Conservation (phyloP, 2,329 filamentous ascomycete genomes). For the Cladosporium colombiae region DNA sequence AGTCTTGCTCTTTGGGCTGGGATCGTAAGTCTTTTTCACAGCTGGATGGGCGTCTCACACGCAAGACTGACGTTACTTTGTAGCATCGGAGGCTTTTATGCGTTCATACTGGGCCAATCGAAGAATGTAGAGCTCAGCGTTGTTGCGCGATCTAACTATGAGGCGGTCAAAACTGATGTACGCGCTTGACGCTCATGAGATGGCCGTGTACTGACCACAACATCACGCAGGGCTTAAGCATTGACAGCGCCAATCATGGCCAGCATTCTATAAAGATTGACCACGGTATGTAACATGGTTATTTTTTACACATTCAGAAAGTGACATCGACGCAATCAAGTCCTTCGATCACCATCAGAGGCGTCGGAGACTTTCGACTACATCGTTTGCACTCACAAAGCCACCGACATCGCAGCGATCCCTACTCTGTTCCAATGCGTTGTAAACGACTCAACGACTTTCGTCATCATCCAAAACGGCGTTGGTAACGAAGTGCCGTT, state of each 20-base stretch:
- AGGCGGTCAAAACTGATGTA: conserved; percentile 44
- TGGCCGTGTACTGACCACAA: background rate
- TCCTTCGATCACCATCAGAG: conserved; percentile 42
- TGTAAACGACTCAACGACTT: conserved; percentile 48
- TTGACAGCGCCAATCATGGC: conserved; percentile 46
- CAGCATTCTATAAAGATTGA: conserved; percentile 37
- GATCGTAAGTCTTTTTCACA: conserved; percentile 45
- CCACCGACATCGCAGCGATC: conserved; percentile 39
- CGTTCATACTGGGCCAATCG: conserved; percentile 52
- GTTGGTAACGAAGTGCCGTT: conserved; percentile 62
- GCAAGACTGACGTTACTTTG: background rate
- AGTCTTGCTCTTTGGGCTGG: conserved; percentile 55
- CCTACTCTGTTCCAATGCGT: conserved; percentile 44
- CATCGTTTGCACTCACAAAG: conserved; percentile 51
- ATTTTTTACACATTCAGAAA: background rate
- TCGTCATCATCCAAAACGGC: conserved; percentile 65
- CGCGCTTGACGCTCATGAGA: background rate
- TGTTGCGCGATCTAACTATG: conserved; percentile 49
- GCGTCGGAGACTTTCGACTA: conserved; percentile 44
- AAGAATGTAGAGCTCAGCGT: conserved; percentile 46
- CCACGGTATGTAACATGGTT: conserved; percentile 19
- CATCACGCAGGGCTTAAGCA: conserved; percentile 40
- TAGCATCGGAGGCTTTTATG: conserved; percentile 61
- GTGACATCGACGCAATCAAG: conserved; percentile 38
- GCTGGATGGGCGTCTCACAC: background rate